Evolutionary conservation across 2,329 filamentous ascomycete species (phyloP).

Genomic region (Colletotrichum orbiculare): DNA sequence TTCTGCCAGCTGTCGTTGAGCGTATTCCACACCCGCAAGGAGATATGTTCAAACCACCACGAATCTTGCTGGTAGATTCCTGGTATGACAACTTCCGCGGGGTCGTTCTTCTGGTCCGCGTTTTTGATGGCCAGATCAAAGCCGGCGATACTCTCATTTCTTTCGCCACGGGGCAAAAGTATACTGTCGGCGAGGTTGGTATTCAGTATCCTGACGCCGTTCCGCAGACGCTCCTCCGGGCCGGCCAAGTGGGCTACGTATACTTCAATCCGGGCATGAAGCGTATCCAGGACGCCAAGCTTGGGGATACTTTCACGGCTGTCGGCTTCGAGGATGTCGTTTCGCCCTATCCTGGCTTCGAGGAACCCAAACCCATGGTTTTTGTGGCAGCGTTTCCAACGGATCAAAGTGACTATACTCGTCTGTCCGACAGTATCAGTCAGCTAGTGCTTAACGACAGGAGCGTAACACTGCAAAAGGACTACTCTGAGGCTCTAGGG

Average conservation of each 20-base stretch:
- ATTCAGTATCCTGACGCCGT: slow-evolving; percentile 94
- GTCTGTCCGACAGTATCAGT: slow-evolving; percentile 92
- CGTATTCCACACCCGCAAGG: slow-evolving; percentile 84
- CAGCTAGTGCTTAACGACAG: slow-evolving; percentile 95
- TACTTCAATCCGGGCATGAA: slow-evolving; percentile 99
- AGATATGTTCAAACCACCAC: slow-evolving; percentile 76
- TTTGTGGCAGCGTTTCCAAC: slow-evolving; percentile 97
- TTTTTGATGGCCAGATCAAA: slow-evolving; percentile 88
- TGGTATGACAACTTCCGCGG: slow-evolving; percentile 99
- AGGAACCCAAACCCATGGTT: slow-evolving; percentile 98
- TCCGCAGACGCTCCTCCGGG: slow-evolving; percentile 81
- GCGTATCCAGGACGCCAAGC: slow-evolving; percentile 91
- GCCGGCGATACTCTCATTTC: slow-evolving; percentile 89
- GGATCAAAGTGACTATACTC: slow-evolving; percentile 86
- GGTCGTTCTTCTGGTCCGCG: slow-evolving; percentile 87
- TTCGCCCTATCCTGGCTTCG: slow-evolving; percentile 88
- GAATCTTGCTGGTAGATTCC: slow-evolving; percentile 91
- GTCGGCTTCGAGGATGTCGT: slow-evolving; percentile 81
- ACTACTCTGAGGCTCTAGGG: slow-evolving; percentile 92
- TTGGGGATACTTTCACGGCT: slow-evolving; percentile 93
- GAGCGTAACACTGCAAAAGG: slow-evolving; percentile 92
- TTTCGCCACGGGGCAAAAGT: slow-evolving; percentile 88
- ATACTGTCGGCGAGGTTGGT: slow-evolving; percentile 94
- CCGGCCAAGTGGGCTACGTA: slow-evolving; percentile 95
- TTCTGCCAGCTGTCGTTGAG: slow-evolving; percentile 88